Base-by-base conservation (phyloP, 331 rosid species). In the Cydonia oblonga region DNA sequence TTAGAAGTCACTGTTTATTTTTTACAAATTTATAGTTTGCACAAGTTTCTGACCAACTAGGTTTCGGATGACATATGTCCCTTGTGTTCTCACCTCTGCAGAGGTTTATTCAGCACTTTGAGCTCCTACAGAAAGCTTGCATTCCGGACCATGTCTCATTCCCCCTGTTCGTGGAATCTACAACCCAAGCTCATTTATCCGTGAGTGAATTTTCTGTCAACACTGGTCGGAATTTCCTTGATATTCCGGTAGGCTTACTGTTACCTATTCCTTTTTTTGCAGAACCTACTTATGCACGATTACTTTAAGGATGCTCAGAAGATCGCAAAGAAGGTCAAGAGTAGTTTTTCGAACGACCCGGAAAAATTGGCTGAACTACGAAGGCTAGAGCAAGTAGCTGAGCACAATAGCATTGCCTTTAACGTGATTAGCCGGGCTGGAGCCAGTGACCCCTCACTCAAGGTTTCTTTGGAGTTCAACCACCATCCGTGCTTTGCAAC, bases 81-180 rank as follows among this genome's bases (percentile, higher is more conserved):
- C 81, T 22, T 80, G 69, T 75, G 19, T 40, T 76, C 73, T 73
- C 11, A 76, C 25, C 23, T 75, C 3, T 77, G 53, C 96, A 93
- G 98, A 83, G 92, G 82, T 93, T 93, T 77, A 57, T 79, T 79
- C 98, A 93, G 83, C 97, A 93, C 83, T 93, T 93, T 63, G 98
- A 93, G 83, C 98, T 90, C 68, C 81, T 93, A 64, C 91, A 85
- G 73, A 93, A 85, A 77, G 96, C 98, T 64, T 86, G 91, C 70
- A 80, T 93, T 78, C 98, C 96, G 28, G 97, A 93, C 75, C 88
- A 82, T 40, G 8, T 81, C 44, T 78, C 97, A 19, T 90, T 82
- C 76, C 72, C 42, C 16, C 74, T 96, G 54, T 93, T 83, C 68
- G 80, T 81, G 76, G 90, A 89, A 49, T 86, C 92, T n/a, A 89